Conservation (phyloP, 306 rosid species). For the Sechiopsis laciniata region DNA sequence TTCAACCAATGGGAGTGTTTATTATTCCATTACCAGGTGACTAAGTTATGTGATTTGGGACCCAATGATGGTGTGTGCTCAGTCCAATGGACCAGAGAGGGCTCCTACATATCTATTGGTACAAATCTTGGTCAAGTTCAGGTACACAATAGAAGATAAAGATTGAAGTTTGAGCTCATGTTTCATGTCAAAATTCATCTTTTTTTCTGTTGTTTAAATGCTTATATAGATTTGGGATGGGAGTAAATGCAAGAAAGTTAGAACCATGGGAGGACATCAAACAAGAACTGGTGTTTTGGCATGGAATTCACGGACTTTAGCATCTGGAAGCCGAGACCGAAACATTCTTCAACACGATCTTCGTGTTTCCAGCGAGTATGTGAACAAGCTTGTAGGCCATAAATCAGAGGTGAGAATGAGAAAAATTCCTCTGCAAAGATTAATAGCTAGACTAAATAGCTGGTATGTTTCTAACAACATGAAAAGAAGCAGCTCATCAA, state of each 20-base stretch:
- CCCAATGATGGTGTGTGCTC: conserved; percentile 94
- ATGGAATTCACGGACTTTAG: conserved; percentile 87
- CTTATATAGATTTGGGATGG: conserved; percentile 84
- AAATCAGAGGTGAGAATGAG: conserved; percentile 73
- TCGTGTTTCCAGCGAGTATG: conserved; percentile 63
- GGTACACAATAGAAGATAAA: conserved; percentile 35
- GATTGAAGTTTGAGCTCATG: not conserved
- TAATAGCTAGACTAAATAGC: not conserved
- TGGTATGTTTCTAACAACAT: no score
- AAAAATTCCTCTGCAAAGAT: not conserved
- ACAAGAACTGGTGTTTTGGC: conserved; percentile 96
- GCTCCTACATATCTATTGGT: conserved; percentile 86
- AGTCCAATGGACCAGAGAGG: conserved; percentile 98
- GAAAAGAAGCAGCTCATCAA: not conserved
- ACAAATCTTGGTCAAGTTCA: conserved; percentile 93
- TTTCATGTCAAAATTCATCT: conserved; percentile 43
- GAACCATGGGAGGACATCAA: conserved; percentile 97
- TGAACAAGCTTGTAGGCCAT: conserved; percentile 83
- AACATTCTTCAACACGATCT: conserved; percentile 96
- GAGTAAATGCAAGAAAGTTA: conserved; percentile 71
- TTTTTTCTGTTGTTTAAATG: not conserved
- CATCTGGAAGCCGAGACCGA: conserved; percentile 92
- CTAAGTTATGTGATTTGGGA: conserved; percentile 90
- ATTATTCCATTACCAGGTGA: conserved; percentile 50
- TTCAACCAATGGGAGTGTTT: not conserved